Base-by-base conservation (phyloP, 208 protist species). In the Leishmania tropica region DNA sequence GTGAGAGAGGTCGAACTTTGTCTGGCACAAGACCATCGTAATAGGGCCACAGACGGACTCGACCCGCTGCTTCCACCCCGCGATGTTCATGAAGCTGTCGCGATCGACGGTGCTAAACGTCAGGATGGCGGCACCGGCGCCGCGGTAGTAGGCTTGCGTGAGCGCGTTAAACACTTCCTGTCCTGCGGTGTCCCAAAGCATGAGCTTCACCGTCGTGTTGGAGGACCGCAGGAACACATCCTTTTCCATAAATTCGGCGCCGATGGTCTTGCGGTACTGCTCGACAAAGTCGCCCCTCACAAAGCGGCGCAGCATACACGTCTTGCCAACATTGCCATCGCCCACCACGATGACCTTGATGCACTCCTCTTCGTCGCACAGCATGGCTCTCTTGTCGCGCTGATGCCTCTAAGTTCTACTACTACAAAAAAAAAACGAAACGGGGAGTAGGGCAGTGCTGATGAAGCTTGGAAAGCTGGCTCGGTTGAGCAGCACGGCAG, bases 271-370 rank as follows among this genome's bases (percentile, higher is more conserved):
- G 77, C 97, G 97, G 88, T 99, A 99, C 37, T 96, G 81, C 31
- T 95, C 90, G 19, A 94, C 87, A 84, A 99, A 99, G 45, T 94
- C 90, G 8, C 96, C 96, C 60, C 90, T 90, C n/a, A 96, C 92
- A 80, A 98, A 99, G 48, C 96, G 94, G 24, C 90, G 89, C 71
- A 99, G 88, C 89, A 99, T 89, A 60, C 86, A 96, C 15, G 96
- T 98, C 80, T 99, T 99, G n/a, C 98, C 98, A 1, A 98, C 95
- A 81, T 92, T 92, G 60, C 95, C 94, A 83, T 99, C 97, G 8
- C 98, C 98, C 17, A 99, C 96, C 4, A 99, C 95, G 58, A 99
- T 95, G 45, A 99, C 94, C 75, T 99, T 99, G 64, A 99, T 92
- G n/a, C 91, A 87, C 56, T 92, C 89, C 28, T 95, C 92, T 7